A percentile compares a stretch with the other conserved stretches of the same genome.
These are phyloP conservation scores for Fraxinus angustifolia DNA, from an alignment of 305 asterid genomes.

Conservation along the genomic window DNA sequence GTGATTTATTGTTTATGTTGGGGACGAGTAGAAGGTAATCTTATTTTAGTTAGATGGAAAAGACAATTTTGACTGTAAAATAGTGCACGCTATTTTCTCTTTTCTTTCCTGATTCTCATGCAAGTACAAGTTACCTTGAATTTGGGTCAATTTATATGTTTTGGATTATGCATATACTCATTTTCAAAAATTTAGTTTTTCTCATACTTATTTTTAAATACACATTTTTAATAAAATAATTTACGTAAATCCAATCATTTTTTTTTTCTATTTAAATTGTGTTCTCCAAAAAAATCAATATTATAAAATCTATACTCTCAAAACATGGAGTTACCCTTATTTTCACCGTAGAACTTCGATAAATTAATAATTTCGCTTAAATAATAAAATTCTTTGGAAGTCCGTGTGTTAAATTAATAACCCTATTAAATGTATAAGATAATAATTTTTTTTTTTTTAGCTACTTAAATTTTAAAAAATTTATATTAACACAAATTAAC, in stretches of 20 bases:
- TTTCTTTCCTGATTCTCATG: background rate
- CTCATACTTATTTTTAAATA: too few relatives aligned
- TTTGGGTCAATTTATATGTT: background rate
- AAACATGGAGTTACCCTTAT: background rate
- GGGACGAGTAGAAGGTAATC: background rate
- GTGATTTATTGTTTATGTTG: constrained; percentile 6
- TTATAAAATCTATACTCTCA: background rate
- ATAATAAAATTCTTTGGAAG: too few relatives aligned
- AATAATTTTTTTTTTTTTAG: too few relatives aligned
- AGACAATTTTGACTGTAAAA: background rate
- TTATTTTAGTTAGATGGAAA: background rate
- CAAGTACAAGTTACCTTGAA: background rate
- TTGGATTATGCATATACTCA: background rate
- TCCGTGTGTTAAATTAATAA: too few relatives aligned
- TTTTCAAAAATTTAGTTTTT: too few relatives aligned
- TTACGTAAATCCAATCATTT: background rate
- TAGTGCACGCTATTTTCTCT: background rate
- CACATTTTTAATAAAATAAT: background rate
- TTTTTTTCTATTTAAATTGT: too few relatives aligned
- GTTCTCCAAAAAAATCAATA: too few relatives aligned
- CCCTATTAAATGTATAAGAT: too few relatives aligned
- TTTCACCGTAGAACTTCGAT: background rate
- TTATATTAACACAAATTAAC: too few relatives aligned
- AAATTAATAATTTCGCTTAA: too few relatives aligned
- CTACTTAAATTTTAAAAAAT: too few relatives aligned